Base-by-base conservation (phyloP, 257 asterid genomes). In the Capsicum rhomboideum region DNA sequence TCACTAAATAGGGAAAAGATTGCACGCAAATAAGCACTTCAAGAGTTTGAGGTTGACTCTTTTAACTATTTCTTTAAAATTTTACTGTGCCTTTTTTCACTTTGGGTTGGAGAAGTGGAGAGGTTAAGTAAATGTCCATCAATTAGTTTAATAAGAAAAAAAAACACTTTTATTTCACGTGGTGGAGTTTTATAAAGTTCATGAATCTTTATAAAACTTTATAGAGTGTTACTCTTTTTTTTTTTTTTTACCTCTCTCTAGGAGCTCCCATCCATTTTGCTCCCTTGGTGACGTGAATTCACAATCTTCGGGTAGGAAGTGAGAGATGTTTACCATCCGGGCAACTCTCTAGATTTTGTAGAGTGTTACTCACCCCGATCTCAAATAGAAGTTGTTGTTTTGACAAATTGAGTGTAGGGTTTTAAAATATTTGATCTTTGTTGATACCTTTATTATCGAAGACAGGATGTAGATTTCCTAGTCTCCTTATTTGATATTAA, bases 11-110 rank as follows among this genome's bases (percentile, higher is more conserved):
- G 21, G 12, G 59, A 46, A 46, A 58, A 46, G 8, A 74, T 46
- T 74, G 59, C 80, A 74, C 80, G 80, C 80, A 26, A 74, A 23
- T 74, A 59, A 74, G 40, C 80, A 75, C 80, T 75, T 75, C 17
- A 2, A 75, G 16, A 8, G 81, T 49, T 75, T 75, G 81, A 75
- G 44, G 61, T 75, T 75, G 81, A 49, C 44, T 16, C 6, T 44
- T 67, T 12, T 0, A 6, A 44, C 6, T 6, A 1, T 72, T 72
- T 72, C 13, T 72, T 72, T 13, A 44, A n/a, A 44, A 0, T 1
- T 6, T 21, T 3, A 31, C 56, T 52, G 10, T 13, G 12, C 34
- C 2, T 29, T 46, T 74, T 21, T 6, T 1, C 29, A 21, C n/a
- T 46, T 44, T 75, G 16, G 21, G 23, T 75, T 16, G 61, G 81